A percentile compares a stretch with the other conserved stretches of the same genome.
Evolutionary conservation across 768 basidiomycete species (phyloP).

Genomic region (Amanita brunnescens): DNA sequence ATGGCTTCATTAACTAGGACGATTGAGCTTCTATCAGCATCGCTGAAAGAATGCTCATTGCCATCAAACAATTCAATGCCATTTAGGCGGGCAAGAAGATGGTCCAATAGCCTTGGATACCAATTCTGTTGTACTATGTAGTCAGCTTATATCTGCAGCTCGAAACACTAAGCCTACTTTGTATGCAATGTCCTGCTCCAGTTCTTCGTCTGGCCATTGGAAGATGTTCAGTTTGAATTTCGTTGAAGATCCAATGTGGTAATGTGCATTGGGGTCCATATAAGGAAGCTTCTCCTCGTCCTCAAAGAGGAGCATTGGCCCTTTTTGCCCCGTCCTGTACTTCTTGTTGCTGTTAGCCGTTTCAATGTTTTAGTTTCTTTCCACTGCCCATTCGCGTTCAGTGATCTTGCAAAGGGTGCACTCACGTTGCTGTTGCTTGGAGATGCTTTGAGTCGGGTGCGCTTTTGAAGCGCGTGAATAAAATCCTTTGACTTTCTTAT

Average conservation of each 20-base stretch:
- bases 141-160: too few relatives aligned
- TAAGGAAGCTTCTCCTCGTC: constrained; percentile 1
- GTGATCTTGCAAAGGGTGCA: background rate
- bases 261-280: constrained; percentile 7
- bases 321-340: too few relatives aligned
- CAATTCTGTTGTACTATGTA: too few relatives aligned
- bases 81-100: background rate
- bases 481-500: constrained; percentile 24
- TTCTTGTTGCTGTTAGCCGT: too few relatives aligned
- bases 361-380: background rate
- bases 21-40: background rate
- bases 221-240: constrained; percentile 9
- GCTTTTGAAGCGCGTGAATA: constrained; percentile 25
- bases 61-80: background rate
- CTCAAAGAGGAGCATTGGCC: background rate
- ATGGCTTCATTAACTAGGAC: background rate
- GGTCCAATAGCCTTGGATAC: background rate
- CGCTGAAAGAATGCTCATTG: background rate
- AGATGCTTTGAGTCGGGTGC: constrained; percentile 10
- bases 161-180: constrained; percentile 11
- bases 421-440: constrained; percentile 1
- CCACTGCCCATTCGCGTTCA: background rate
- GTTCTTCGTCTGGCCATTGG: constrained; percentile 4
- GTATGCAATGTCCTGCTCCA: constrained; percentile 14
- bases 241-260: constrained; percentile 13